phyloP scores from a whole-genome alignment of 225 moss, liverwort and hornwort species.

The Polytrichum commune region DNA sequence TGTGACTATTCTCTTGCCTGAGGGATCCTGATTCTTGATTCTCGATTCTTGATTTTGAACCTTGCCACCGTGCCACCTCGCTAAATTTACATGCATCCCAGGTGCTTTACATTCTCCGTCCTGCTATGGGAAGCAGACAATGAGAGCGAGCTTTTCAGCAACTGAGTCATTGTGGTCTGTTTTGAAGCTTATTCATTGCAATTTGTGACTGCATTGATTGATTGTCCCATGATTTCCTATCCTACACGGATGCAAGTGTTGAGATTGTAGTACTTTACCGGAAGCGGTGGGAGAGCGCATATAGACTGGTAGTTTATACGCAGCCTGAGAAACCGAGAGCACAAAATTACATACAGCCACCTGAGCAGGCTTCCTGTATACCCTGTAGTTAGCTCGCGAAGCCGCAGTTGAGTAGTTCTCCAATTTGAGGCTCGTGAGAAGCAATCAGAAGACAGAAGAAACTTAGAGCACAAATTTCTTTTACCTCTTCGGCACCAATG shows the following conservation, averaged over 20 bases:
- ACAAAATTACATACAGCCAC: background rate
- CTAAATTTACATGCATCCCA: conserved; percentile 5
- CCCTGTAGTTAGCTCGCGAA: no score
- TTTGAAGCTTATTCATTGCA: no score
- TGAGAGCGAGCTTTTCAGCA: no score
- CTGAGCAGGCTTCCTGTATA: no score
- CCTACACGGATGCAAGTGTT: conserved; percentile 19
- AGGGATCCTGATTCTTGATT: conserved; percentile 4
- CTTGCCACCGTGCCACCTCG: conserved; percentile 6
- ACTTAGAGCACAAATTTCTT: background rate
- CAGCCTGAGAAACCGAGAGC: background rate
- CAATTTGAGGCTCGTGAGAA: conserved; percentile 2
- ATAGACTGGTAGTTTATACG: background rate
- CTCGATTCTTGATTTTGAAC: background rate
- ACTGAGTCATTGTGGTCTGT: no score
- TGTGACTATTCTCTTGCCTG: conserved; percentile 15
- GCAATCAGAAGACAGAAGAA: conserved; percentile 6
- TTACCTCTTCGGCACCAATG: background rate
- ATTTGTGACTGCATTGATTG: background rate
- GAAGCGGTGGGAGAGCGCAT: conserved; percentile 1
- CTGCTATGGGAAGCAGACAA: background rate
- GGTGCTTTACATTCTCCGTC: background rate
- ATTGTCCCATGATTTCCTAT: background rate
- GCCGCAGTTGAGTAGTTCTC: background rate
- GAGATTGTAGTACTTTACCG: background rate